These are phyloP conservation scores for Hirschfeldia incana DNA, from an alignment of 345 rosid species.

Conservation along the genomic window DNA sequence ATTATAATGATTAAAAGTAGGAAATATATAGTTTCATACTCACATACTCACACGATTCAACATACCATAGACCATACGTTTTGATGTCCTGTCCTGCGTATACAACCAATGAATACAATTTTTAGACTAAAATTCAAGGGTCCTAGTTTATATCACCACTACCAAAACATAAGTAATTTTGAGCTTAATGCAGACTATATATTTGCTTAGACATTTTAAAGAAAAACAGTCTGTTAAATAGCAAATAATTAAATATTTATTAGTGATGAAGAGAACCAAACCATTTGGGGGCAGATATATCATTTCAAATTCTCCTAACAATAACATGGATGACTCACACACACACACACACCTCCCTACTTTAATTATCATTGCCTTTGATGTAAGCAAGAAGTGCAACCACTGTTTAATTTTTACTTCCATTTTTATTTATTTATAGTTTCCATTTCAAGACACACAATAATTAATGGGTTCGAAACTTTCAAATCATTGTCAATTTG, in stretches of 20 bases:
- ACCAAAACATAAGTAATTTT: neutral
- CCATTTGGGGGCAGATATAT: neutral
- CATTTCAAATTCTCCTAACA: constrained; percentile 7
- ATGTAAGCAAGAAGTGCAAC: constrained; percentile 44
- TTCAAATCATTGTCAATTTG: constrained; percentile 12
- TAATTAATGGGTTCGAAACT: constrained; percentile 5
- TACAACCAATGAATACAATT: neutral
- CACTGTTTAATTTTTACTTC: constrained; percentile 16
- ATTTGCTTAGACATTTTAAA: neutral
- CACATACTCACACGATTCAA: constrained; percentile 16
- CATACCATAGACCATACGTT: neutral
- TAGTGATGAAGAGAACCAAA: neutral
- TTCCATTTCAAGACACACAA: neutral
- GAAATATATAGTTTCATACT: constrained; percentile 26
- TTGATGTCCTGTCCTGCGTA: neutral
- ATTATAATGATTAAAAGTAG: constrained; percentile 39
- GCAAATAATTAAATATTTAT: neutral
- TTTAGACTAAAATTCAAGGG: neutral
- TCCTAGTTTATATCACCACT: neutral
- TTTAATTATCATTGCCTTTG: constrained; percentile 39
- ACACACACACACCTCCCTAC: constrained; percentile 8
- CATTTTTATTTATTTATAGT: constrained; percentile 7
- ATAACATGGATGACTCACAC: constrained; percentile 25
- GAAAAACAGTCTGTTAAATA: neutral
- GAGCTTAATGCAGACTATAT: neutral